These are phyloP conservation scores for Globisporangium perplexum DNA, from an alignment of 352 stramenopile genomes.

Conservation along the genomic window DNA sequence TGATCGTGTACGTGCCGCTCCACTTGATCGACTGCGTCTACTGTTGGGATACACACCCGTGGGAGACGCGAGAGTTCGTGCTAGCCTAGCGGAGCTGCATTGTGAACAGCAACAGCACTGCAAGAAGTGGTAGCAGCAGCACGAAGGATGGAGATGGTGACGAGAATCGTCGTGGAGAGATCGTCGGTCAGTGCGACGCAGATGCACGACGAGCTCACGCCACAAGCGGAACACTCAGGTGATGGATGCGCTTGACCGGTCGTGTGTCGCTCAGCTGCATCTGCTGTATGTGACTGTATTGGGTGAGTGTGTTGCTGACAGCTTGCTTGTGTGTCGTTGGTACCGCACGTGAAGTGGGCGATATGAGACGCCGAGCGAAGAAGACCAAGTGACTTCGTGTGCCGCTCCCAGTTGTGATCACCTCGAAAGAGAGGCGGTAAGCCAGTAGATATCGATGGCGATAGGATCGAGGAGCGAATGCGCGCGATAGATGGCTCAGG, in stretches of 20 bases:
- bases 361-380: background rate
- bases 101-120: background rate
- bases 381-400: no score
- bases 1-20: background rate
- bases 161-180: background rate
- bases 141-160: background rate
- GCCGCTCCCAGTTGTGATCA: no score
- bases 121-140: background rate
- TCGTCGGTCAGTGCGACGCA: background rate
- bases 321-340: no score
- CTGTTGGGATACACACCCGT: background rate
- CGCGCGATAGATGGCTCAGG: no score
- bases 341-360: no score
- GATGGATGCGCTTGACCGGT: background rate
- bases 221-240: background rate
- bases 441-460: no score
- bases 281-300: no score
- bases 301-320: background rate
- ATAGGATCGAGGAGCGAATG: no score
- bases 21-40: background rate
- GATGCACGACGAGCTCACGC: background rate
- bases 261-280: background rate
- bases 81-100: background rate
- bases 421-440: no score
- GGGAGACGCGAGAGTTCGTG: background rate